phyloP scores from a whole-genome alignment of 495 filamentous ascomycete genomes.

The Penicillium odoratum region DNA sequence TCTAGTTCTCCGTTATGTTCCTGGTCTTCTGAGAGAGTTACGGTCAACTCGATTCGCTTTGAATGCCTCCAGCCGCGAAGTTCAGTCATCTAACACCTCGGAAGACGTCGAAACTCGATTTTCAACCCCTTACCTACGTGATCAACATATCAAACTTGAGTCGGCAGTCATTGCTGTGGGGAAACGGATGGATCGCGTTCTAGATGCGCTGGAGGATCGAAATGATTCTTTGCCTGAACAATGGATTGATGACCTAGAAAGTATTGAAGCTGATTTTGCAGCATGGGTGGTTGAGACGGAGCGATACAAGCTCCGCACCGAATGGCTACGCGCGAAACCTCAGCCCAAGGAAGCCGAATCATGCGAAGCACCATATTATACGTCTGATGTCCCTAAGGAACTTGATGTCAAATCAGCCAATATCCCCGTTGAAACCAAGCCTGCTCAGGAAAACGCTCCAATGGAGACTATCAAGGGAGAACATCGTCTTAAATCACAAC shows the following conservation, averaged over 20 bases:
- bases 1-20: slow-evolving; percentile 67
- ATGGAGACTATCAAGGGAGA: slow-evolving; percentile 35
- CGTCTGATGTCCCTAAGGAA: neutral
- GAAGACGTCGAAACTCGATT: slow-evolving; percentile 20
- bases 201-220: slow-evolving; percentile 80
- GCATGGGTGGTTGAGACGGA: slow-evolving; percentile 68
- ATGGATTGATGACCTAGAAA: slow-evolving; percentile 86
- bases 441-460: neutral
- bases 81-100: slow-evolving; percentile 39
- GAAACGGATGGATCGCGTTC: slow-evolving; percentile 72
- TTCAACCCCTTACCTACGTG: slow-evolving; percentile 56
- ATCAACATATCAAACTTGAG: slow-evolving; percentile 63
- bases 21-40: slow-evolving; percentile 67
- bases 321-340: slow-evolving; percentile 34
- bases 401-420: neutral
- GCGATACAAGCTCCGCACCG: slow-evolving; percentile 44
- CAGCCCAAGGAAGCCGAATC: slow-evolving; percentile 10
- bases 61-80: slow-evolving; percentile 59
- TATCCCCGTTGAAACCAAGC: neutral
- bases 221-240: slow-evolving; percentile 79
- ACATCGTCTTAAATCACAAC: slow-evolving; percentile 8
- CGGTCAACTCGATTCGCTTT: slow-evolving; percentile 61
- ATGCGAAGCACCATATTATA: neutral
- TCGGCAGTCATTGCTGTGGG: slow-evolving; percentile 70
- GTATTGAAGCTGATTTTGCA: slow-evolving; percentile 75